These are phyloP conservation scores for Cucurbita pepo DNA, from an alignment of 306 rosid species.

Conservation along the genomic window DNA sequence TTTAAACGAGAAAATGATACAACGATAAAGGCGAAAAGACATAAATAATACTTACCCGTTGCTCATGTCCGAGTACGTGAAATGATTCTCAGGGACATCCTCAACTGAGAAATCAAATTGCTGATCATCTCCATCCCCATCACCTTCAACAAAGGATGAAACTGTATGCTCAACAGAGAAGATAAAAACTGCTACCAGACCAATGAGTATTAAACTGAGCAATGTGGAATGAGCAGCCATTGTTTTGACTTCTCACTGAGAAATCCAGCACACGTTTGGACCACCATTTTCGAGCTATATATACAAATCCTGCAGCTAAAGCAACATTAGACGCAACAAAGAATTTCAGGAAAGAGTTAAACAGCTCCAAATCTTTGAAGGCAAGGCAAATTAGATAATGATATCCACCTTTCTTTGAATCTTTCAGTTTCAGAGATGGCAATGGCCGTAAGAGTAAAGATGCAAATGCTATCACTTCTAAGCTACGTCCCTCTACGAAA, in stretches of 20 bases:
- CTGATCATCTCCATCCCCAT: conserved; percentile 20
- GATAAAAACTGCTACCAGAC: conserved; percentile 20
- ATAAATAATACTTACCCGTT: conserved; percentile 18
- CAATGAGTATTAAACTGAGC: conserved; percentile 3
- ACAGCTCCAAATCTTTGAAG: conserved; percentile 48
- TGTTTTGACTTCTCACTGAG: conserved; percentile 9
- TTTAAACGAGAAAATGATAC: background rate
- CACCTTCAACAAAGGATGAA: conserved; percentile 5
- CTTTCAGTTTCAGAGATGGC: background rate
- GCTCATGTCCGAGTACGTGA: conserved; percentile 13
- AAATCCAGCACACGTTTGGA: conserved; percentile 9
- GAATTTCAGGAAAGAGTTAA: conserved; percentile 21
- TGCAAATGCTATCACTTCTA: conserved; percentile 11
- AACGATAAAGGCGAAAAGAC: background rate
- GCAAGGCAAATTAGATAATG: conserved; percentile 27
- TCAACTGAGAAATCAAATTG: conserved; percentile 14
- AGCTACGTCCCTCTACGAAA: background rate
- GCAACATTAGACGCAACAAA: conserved; percentile 10
- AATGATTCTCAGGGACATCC: conserved; percentile 13
- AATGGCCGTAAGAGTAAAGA: conserved; percentile 28
- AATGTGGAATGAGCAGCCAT: conserved; percentile 29
- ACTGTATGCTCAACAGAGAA: conserved; percentile 4
- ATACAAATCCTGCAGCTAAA: background rate
- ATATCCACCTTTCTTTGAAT: background rate
- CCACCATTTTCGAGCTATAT: background rate